Evolutionary conservation across 169 alveolate genomes (phyloP).

Genomic region (Pseudocohnilembus persalinus): DNA sequence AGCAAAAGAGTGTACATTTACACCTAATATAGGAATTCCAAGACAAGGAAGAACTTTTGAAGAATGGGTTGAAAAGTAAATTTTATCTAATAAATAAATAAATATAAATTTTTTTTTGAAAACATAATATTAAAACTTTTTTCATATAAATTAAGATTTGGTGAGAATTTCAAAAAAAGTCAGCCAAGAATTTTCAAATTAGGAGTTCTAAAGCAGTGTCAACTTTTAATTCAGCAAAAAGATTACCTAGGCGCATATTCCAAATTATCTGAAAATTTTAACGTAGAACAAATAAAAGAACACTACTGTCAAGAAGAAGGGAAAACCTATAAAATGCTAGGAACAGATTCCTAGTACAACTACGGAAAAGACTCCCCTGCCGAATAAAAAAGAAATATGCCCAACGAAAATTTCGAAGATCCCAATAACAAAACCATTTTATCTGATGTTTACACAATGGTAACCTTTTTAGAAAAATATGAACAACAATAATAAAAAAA

Average conservation of each 20-base stretch:
- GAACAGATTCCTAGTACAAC: neutral
- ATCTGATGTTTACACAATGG: neutral
- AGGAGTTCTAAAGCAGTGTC: neutral
- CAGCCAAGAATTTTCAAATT: neutral
- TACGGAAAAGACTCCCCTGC: neutral
- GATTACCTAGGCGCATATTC: neutral
- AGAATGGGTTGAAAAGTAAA: neutral
- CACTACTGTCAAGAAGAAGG: neutral
- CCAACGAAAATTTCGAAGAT: neutral
- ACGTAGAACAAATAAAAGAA: neutral
- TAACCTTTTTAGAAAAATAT: neutral
- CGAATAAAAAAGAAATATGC: neutral
- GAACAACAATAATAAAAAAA: neutral
- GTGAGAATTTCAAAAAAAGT: neutral
- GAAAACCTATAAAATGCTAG: neutral
- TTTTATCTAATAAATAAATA: too few relatives aligned
- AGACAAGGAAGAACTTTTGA: neutral
- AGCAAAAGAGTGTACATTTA: constrained; percentile 33
- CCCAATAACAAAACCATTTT: neutral
- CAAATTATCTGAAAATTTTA: neutral
- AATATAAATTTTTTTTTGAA: neutral
- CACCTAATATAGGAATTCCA: constrained; percentile 2
- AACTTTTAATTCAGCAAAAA: too few relatives aligned
- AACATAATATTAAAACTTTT: too few relatives aligned
- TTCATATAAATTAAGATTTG: neutral